Evolutionary conservation across 2,329 filamentous ascomycete species (phyloP).

Genomic region (Pleoardoris graminearum): DNA sequence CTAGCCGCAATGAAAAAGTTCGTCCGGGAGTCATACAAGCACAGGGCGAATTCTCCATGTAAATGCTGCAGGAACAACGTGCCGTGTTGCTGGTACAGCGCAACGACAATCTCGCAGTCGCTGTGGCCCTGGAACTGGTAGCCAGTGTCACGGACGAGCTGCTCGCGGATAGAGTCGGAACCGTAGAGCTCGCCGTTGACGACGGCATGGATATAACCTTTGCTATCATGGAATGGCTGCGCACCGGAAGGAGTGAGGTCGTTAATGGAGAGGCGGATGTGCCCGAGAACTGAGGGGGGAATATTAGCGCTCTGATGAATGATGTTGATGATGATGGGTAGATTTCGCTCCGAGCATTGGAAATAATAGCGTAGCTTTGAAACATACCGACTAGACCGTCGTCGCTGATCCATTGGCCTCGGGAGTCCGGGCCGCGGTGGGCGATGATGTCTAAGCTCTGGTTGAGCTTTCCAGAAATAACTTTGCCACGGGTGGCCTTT

Average conservation of each 20-base stretch:
- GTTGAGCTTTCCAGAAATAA: too few species aligned
- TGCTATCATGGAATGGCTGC: conserved; percentile 27
- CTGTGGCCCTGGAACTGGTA: conserved; percentile 53
- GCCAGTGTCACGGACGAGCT: conserved; percentile 23
- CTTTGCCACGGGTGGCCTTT: too few species aligned
- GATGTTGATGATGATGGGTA: too few species aligned
- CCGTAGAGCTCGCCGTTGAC: conserved; percentile 65
- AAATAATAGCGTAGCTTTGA: too few species aligned
- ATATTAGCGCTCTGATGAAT: too few species aligned
- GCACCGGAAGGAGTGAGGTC: conserved; percentile 22
- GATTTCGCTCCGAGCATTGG: too few species aligned
- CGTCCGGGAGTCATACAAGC: conserved; percentile 53
- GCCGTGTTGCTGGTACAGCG: conserved; percentile 52
- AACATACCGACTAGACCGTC: too few species aligned
- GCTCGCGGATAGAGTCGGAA: conserved; percentile 50
- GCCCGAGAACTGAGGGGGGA: conserved; percentile 17
- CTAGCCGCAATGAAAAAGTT: conserved; percentile 51
- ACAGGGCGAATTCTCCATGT: conserved; percentile 59
- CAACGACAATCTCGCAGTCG: conserved; percentile 58
- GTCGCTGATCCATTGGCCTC: too few species aligned
- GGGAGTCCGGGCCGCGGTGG: too few species aligned
- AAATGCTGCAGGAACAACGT: conserved; percentile 51
- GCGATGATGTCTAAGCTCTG: too few species aligned
- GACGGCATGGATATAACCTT: conserved; percentile 53
- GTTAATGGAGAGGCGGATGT: conserved; percentile 28